Evolutionary conservation across 2,329 filamentous ascomycete genomes (phyloP).

Genomic region (Cordyceps farinosa): DNA sequence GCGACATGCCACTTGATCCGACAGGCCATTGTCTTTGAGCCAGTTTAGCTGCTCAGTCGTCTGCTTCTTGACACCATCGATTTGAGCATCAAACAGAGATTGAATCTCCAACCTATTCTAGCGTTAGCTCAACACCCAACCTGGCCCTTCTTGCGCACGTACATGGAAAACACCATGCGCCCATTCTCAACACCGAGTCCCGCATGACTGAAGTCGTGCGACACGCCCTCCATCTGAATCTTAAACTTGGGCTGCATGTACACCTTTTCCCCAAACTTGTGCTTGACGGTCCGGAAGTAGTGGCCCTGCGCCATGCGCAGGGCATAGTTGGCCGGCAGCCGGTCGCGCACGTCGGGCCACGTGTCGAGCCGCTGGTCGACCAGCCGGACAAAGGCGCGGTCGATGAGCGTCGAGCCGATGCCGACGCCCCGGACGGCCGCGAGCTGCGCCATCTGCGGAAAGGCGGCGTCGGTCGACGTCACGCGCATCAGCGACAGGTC

Average conservation of each 20-base stretch:
- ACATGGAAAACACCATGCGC: conserved; percentile 39
- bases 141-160: conserved; percentile 20
- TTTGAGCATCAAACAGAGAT: conserved; percentile 40
- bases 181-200: conserved; percentile 38
- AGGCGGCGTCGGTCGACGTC: conserved; percentile 26
- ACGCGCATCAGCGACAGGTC: conserved; percentile 44
- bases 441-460: conserved; percentile 33
- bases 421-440: conserved; percentile 42
- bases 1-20: conserved; percentile 34
- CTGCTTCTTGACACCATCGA: conserved; percentile 37
- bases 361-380: conserved; percentile 35
- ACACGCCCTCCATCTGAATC: conserved; percentile 42
- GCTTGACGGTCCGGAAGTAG: conserved; percentile 36
- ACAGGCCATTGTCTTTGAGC: conserved; percentile 30
- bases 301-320: conserved; percentile 36
- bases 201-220: conserved; percentile 37
- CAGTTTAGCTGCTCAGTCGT: conserved; percentile 40
- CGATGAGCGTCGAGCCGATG: conserved; percentile 45
- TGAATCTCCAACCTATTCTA: conserved; percentile 39
- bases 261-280: conserved; percentile 43
- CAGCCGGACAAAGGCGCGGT: conserved; percentile 38
- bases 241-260: conserved; percentile 40
- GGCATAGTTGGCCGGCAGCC: conserved; percentile 36
- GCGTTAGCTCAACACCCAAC: conserved; percentile 7
- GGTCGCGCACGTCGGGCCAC: conserved; percentile 32